Base-by-base conservation (phyloP, 208 protist genomes). In the Phytomonas sp. region DNA sequence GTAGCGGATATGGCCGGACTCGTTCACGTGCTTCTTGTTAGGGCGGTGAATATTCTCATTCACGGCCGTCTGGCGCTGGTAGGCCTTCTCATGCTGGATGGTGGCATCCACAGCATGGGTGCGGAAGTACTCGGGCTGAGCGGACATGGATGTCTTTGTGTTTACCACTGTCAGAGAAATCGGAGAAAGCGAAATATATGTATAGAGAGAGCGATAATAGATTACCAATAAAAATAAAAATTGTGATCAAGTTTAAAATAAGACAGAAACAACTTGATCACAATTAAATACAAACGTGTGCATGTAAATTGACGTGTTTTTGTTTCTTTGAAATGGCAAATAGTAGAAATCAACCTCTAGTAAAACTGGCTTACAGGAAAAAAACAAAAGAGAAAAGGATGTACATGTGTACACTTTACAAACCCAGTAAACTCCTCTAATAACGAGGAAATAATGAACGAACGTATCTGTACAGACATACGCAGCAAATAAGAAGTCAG, bases 1-100 rank as follows among this genome's bases (percentile, higher is more conserved):
- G 82, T 96, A 99, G 82, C 98, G 96, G 72, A 97, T 85, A 71
- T 91, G 88, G 74, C 86, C 88, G 63, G 85, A 94, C 62, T 66
- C 68, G 79, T 84, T 82, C 62, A 84, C 64, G 78, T 80, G 72
- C 69, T 80, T 78, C 73, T 77, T 79, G 73, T 62, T 83, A 65
- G 81, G 81, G 66, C 70, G 73, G 88, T 90, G 87, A 66, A 85
- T 81, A 87, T 96, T 94, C 79, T 96, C 91, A 72, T 94, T 94
- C 65, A 96, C 91, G 23, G 84, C 89, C 60, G 79, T 91, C 87
- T 96, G 91, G 82, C 88, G 87, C 89, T 96, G 91, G 82, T 96
- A 96, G 66, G 91, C 87, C 87, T 94, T 94, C 81, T 91, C 51
- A 74, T 92, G 88, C 87, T 96, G 92, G 77, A 96, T 85, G 79